Conservation (phyloP, 1,139 yeast species). For the Lodderomyces orthopsilosis region DNA sequence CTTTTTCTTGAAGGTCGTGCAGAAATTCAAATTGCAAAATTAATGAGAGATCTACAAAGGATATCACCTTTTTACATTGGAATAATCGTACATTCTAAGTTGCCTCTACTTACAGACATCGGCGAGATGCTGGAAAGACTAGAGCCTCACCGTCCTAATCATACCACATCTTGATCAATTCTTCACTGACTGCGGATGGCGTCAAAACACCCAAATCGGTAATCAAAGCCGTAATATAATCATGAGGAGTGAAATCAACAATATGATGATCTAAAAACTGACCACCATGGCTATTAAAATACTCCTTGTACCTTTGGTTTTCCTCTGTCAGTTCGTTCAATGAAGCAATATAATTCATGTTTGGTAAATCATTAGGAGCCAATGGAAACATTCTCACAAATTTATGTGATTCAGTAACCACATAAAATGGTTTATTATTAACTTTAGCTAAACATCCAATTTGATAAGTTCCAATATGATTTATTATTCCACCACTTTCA, state of each 20-base stretch:
- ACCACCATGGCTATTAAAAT: slow-evolving; percentile 12
- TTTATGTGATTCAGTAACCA: slow-evolving; percentile 92
- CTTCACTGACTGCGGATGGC: slow-evolving; percentile 97
- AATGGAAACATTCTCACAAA: slow-evolving; percentile 95
- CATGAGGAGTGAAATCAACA: slow-evolving; percentile 94
- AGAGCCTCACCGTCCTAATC: slow-evolving; percentile 39
- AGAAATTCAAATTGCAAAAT: not conserved
- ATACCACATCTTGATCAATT: slow-evolving; percentile 96
- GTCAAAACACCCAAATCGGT: slow-evolving; percentile 96
- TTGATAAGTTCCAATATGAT: slow-evolving; percentile 93
- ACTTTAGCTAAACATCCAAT: slow-evolving; percentile 90
- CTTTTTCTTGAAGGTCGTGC: not conserved
- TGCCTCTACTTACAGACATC: no score
- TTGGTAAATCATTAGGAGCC: slow-evolving; percentile 88
- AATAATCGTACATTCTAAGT: no score
- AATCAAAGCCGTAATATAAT: slow-evolving; percentile 89
- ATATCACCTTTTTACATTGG: no score
- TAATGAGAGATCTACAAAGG: not conserved
- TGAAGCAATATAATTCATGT: slow-evolving; percentile 28
- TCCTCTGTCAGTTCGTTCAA: slow-evolving; percentile 22
- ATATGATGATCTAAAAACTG: slow-evolving; percentile 38
- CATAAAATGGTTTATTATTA: slow-evolving; percentile 90
- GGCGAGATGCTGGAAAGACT: not conserved
- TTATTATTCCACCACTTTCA: slow-evolving; percentile 96
- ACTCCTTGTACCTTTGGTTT: slow-evolving; percentile 1